Evolutionary conservation across 768 basidiomycete species (phyloP), one percentile per base, ranked within the genome.

Genomic region (Cubamyces lactineus): DNA sequence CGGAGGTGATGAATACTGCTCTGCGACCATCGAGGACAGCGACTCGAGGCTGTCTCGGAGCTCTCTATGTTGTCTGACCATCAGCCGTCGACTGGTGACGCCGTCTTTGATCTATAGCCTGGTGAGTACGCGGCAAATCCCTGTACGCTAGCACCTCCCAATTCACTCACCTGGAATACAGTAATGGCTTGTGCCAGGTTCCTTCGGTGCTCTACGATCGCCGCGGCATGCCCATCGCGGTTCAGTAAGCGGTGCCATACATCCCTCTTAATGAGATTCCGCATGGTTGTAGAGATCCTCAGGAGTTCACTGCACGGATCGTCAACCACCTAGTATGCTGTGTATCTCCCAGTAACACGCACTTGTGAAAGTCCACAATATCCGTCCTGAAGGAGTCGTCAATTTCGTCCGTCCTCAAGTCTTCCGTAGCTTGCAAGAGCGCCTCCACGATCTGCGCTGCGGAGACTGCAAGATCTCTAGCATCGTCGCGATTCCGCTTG

Each of bases 31-130:
- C n/a, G 16, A 21, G 50, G 50, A 51, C 19, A 51, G 34, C 17
- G 50, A 51, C 13, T 15, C 50, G 34, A 51, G 1, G 34, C 50
- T 34, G n/a, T 51, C 30, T 30, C 30, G 34, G 13, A 51, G 50
- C n/a, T 51, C 50, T 39, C 34, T n/a, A 7, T 51, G 50, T 24
- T 51, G 50, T 21, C 34, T 51, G 50, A 51, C 50, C 50, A 51
- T 51, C 8, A 51, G 50, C 5, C 34, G 50, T 8, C 50, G 50
- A 17, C 40, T 38, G 13, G 30, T 41, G 21, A 53, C 16, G 19
- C 52, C 52, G 39, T 53, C 52, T 39, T 41, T 53, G 19, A 53
- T 53, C 52, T 53, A 8, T 3, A 19, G 11, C 8, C 19, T 9
- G n/a, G 19, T 26, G 26, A 34, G 38, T n/a, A 26, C 23, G 52